Evolutionary conservation across 305 asterid genomes (phyloP).

Genomic region (Solanum hybrid): DNA sequence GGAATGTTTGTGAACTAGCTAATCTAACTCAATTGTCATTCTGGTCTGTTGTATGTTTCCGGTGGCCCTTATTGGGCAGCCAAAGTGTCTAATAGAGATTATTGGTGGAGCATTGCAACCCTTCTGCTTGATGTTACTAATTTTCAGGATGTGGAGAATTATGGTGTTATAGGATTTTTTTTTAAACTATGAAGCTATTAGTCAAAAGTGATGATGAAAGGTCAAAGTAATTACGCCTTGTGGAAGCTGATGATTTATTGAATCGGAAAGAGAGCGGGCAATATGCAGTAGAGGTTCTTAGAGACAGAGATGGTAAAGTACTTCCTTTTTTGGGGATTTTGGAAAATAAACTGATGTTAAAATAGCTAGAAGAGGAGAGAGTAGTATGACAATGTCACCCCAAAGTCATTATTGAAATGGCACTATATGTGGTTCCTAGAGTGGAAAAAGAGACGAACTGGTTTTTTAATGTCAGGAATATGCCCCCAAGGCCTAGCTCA

Average conservation of each 20-base stretch:
- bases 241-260: not conserved
- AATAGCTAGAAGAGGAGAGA: not conserved
- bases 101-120: not conserved
- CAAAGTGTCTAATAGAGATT: not conserved
- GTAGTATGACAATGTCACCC: not conserved
- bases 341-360: not conserved
- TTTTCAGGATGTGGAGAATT: not conserved
- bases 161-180: not conserved
- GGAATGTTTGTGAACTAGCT: not conserved
- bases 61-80: not conserved
- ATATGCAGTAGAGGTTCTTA: not conserved
- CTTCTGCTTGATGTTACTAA: not conserved
- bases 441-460: not conserved
- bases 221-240: not conserved
- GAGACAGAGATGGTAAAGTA: not conserved
- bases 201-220: not conserved
- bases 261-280: not conserved
- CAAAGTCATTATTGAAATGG: not conserved
- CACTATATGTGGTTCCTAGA: not conserved
- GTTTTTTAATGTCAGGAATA: not conserved
- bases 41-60: not conserved
- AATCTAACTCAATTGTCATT: not conserved
- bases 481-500: no score
- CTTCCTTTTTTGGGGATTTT: not conserved
- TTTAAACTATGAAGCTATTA: not conserved